Percentiles rank a stretch among this genome's conserved stretches.
These are phyloP conservation scores for Magnaporthales sp. DNA, from an alignment of 2,329 filamentous ascomycete species.

Conservation along the genomic window DNA sequence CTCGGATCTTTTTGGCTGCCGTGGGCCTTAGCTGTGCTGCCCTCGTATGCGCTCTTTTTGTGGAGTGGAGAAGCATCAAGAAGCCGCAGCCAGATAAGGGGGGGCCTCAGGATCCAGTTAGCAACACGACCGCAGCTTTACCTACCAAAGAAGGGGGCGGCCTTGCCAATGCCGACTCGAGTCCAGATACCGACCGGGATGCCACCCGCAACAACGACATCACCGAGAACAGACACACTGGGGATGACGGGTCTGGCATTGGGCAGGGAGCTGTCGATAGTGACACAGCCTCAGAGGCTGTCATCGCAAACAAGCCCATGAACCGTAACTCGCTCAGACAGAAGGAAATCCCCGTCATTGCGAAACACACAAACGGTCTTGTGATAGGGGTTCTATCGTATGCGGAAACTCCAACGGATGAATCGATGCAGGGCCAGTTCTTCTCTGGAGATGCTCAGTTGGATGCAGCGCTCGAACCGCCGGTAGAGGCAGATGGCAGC, in stretches of 20 bases:
- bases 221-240: background rate
- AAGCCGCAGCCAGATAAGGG: constrained; percentile 23
- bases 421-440: background rate
- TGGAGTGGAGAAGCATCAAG: constrained; percentile 64
- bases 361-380: background rate
- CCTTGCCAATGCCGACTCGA: background rate
- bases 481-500: background rate
- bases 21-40: constrained; percentile 46
- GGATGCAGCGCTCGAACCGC: background rate
- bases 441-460: background rate
- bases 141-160: background rate
- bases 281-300: background rate
- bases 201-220: background rate
- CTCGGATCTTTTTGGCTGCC: constrained; percentile 53
- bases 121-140: background rate
- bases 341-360: background rate
- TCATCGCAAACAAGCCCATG: background rate
- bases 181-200: background rate
- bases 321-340: background rate
- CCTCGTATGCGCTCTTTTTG: constrained; percentile 46
- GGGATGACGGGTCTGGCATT: background rate
- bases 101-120: background rate
- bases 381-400: background rate
- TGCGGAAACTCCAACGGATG: background rate
- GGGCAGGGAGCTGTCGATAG: background rate